Evolutionary conservation across 2,329 filamentous ascomycete genomes (phyloP).

Genomic region (Metarhizium album): DNA sequence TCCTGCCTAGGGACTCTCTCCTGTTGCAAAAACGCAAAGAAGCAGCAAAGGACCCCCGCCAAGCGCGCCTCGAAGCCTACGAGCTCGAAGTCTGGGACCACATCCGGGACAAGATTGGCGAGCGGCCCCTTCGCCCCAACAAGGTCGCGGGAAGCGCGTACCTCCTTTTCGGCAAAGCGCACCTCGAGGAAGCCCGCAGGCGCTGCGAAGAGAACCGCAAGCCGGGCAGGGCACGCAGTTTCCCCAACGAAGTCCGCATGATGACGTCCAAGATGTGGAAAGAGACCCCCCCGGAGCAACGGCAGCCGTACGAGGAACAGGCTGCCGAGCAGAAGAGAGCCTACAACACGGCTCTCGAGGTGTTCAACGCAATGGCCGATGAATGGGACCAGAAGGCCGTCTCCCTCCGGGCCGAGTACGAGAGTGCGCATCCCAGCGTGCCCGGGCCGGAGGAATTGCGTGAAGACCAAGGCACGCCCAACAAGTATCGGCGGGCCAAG

Average conservation of each 20-base stretch:
- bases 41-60: constrained; percentile 35
- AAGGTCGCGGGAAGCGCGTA: constrained; percentile 78
- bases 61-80: constrained; percentile 45
- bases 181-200: constrained; percentile 52
- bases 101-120: constrained; percentile 52
- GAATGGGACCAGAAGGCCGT: constrained; percentile 63
- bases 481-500: constrained; percentile 25
- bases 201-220: constrained; percentile 54
- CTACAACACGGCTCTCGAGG: constrained; percentile 46
- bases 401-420: constrained; percentile 40
- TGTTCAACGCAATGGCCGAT: constrained; percentile 50
- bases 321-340: constrained; percentile 59
- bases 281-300: constrained; percentile 57
- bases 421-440: constrained; percentile 36
- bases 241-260: constrained; percentile 72
- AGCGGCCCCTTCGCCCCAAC: constrained; percentile 58
- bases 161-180: constrained; percentile 73
- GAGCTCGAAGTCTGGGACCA: constrained; percentile 43
- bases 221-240: constrained; percentile 51
- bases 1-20: constrained; percentile 51
- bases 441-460: constrained; percentile 14
- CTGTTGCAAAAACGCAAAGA: constrained; percentile 46
- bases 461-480: constrained; percentile 11
- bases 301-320: constrained; percentile 66
- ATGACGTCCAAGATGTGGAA: constrained; percentile 90